phyloP scores from a whole-genome alignment of 2,329 filamentous ascomycete genomes.

The Aspergillus brasiliensis region DNA sequence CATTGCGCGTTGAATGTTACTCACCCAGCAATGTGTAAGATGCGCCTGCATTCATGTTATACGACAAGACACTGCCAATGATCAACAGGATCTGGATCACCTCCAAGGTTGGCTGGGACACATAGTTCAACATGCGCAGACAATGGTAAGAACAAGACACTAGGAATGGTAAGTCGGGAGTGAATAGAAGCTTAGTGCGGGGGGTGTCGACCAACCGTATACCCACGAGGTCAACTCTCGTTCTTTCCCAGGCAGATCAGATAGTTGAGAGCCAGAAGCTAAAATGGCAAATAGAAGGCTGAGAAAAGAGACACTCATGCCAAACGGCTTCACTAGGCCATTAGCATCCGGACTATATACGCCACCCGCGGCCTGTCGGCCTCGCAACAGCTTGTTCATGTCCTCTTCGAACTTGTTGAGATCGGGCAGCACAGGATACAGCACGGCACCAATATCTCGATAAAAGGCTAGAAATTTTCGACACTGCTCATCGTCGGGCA shows the following conservation, averaged over 20 bases:
- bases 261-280: slow-evolving; percentile 63
- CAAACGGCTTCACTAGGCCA: slow-evolving; percentile 57
- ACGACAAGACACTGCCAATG: slow-evolving; percentile 63
- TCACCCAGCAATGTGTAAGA: slow-evolving; percentile 61
- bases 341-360: slow-evolving; percentile 48
- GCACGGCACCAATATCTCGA: slow-evolving; percentile 57
- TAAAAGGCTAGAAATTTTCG: slow-evolving; percentile 54
- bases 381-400: slow-evolving; percentile 54
- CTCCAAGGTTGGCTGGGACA: slow-evolving; percentile 62
- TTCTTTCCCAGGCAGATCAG: slow-evolving; percentile 57
- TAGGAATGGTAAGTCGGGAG: slow-evolving; percentile 31
- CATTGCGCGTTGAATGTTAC: slow-evolving; percentile 23
- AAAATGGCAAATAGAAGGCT: slow-evolving; percentile 63
- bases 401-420: slow-evolving; percentile 54
- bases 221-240: slow-evolving; percentile 65
- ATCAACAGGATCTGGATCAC: slow-evolving; percentile 64
- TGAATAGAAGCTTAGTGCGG: not conserved
- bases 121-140: slow-evolving; percentile 64
- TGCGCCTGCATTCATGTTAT: slow-evolving; percentile 66
- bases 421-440: slow-evolving; percentile 60
- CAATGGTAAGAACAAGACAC: slow-evolving; percentile 68
- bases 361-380: slow-evolving; percentile 47
- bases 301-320: slow-evolving; percentile 60
- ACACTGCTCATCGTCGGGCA: slow-evolving; percentile 59
- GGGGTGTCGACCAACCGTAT: slow-evolving; percentile 50